phyloP scores from a whole-genome alignment of 345 rosid species.

The Viola odorata region DNA sequence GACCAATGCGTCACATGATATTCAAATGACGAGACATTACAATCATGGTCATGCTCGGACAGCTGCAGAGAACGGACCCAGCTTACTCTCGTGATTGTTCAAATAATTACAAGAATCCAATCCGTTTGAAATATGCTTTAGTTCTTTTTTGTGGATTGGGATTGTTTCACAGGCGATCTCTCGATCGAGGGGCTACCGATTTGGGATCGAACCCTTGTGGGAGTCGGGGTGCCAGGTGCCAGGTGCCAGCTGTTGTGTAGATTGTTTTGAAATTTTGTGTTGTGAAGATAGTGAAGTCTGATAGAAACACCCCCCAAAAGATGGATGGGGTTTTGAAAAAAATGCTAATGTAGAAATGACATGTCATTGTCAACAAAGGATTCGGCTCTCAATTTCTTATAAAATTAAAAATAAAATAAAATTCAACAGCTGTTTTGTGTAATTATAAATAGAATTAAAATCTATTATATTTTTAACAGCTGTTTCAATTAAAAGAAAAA shows the following conservation, averaged over 20 bases:
- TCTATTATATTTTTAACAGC: too few species aligned
- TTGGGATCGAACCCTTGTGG: neutral
- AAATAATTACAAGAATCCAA: neutral
- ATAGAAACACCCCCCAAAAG: too few species aligned
- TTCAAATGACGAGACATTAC: constrained; percentile 75
- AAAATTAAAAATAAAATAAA: too few species aligned
- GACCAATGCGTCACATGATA: constrained; percentile 70
- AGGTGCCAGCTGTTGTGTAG: too few species aligned
- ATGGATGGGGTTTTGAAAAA: neutral
- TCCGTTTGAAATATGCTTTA: constrained; percentile 5
- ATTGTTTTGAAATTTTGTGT: neutral
- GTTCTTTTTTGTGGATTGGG: constrained; percentile 5
- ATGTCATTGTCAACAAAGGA: too few species aligned
- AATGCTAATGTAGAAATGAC: too few species aligned
- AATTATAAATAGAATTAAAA: too few species aligned
- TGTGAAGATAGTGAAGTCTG: constrained; percentile 8
- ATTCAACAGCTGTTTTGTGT: too few species aligned
- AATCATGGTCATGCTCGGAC: constrained; percentile 60
- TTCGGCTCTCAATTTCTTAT: too few species aligned
- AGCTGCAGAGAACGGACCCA: constrained; percentile 76
- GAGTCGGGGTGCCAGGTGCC: neutral
- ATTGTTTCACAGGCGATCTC: constrained; percentile 1
- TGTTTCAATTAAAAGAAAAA: too few species aligned
- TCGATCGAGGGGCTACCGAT: neutral
- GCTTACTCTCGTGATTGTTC: constrained; percentile 50